phyloP scores from a whole-genome alignment of 192 early-diverging fungal species.

The Coemansia sp. region DNA sequence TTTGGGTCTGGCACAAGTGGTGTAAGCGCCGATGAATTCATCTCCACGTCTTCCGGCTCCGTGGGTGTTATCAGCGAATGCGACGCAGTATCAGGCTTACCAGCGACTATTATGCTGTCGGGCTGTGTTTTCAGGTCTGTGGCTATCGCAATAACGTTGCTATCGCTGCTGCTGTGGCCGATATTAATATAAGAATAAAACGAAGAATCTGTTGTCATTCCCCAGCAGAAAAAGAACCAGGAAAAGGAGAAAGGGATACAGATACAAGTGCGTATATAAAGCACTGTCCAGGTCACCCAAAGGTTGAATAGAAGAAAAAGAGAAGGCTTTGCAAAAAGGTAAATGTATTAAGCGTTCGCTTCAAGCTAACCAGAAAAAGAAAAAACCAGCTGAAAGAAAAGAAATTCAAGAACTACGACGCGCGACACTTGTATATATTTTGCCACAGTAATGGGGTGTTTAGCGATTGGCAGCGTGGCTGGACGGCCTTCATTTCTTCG shows the following conservation, averaged over 20 bases:
- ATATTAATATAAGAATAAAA: not conserved
- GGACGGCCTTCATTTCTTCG: no score
- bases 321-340: not conserved
- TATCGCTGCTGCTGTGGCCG: not conserved
- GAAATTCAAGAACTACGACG: not conserved
- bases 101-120: not conserved
- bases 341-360: constrained; percentile 2
- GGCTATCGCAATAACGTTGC: not conserved
- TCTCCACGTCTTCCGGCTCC: not conserved
- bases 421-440: not conserved
- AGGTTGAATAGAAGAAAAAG: not conserved
- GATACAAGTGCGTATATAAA: not conserved
- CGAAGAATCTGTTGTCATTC: constrained; percentile 21
- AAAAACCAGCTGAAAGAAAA: not conserved
- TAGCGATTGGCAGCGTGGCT: no score
- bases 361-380: not conserved
- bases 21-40: constrained; percentile 5
- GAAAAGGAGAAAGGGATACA: not conserved
- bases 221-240: constrained; percentile 5
- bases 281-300: not conserved
- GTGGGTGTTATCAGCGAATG: not conserved
- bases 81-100: not conserved
- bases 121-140: not conserved
- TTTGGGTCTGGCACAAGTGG: not conserved
- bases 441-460: not conserved